Conservation (phyloP, 1,284 basidiomycete species). For the Sporisorium exsertum region DNA sequence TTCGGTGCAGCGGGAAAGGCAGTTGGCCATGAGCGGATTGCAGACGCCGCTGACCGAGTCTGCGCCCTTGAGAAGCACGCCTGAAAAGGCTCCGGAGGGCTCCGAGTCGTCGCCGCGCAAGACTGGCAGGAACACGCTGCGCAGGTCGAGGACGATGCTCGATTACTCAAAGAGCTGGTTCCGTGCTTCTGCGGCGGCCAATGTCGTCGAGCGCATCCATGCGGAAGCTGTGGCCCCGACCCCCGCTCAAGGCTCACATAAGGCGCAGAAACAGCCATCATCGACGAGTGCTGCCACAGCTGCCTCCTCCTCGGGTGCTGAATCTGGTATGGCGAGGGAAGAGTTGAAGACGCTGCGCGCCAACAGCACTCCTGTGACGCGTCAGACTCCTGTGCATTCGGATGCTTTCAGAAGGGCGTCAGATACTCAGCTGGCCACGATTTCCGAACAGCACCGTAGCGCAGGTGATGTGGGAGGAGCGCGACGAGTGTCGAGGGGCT, state of each 20-base stretch:
- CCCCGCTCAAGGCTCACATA: neutral
- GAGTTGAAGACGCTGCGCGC: slow-evolving; percentile 25
- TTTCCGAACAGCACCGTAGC: slow-evolving; percentile 23
- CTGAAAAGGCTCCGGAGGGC: neutral
- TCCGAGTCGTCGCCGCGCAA: slow-evolving; percentile 16
- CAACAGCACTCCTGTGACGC: slow-evolving; percentile 24
- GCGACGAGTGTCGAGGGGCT: slow-evolving; percentile 23
- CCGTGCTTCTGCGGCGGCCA: slow-evolving; percentile 34
- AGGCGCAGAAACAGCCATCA: slow-evolving; percentile 7
- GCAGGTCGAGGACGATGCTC: slow-evolving; percentile 53
- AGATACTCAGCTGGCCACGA: slow-evolving; percentile 36
- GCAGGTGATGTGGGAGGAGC: neutral
- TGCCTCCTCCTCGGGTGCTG: neutral
- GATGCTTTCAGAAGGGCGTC: slow-evolving; percentile 34
- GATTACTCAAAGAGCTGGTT: slow-evolving; percentile 44
- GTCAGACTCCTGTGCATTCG: slow-evolving; percentile 17
- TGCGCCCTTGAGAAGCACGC: neutral
- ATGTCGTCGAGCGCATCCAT: slow-evolving; percentile 32
- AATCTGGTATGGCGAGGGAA: slow-evolving; percentile 1
- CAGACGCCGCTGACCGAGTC: slow-evolving; percentile 27
- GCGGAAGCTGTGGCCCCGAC: slow-evolving; percentile 21
- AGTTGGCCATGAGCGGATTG: slow-evolving; percentile 14
- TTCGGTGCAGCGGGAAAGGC: slow-evolving; percentile 34
- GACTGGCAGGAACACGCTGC: slow-evolving; percentile 24
- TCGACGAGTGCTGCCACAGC: slow-evolving; percentile 1